phyloP scores from a whole-genome alignment of 2,329 filamentous ascomycete genomes.

The Ophiocordyceps camponoti-rufipedis region DNA sequence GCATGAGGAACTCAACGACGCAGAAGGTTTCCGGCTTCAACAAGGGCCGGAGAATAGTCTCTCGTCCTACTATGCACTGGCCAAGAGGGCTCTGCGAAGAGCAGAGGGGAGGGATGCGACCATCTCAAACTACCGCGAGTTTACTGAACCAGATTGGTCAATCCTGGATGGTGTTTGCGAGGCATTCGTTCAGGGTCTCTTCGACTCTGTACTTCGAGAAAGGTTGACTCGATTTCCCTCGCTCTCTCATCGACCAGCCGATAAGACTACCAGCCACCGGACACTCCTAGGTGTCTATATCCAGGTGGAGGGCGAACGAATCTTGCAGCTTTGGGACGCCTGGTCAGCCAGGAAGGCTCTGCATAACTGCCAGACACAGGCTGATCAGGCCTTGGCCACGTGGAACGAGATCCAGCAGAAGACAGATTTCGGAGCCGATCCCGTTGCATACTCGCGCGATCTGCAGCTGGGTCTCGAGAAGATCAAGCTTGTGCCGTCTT shows the following conservation, averaged over 20 bases:
- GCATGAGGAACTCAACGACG: slow-evolving; percentile 1
- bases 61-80: slow-evolving; percentile 25
- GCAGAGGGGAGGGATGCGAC: slow-evolving; percentile 31
- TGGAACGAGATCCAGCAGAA: slow-evolving; percentile 28
- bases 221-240: slow-evolving; percentile 28
- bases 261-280: slow-evolving; percentile 15
- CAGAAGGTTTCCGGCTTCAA: slow-evolving; percentile 15
- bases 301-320: slow-evolving; percentile 37
- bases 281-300: slow-evolving; percentile 34
- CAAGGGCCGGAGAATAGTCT: slow-evolving; percentile 24
- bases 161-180: slow-evolving; percentile 32
- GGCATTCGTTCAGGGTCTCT: slow-evolving; percentile 36
- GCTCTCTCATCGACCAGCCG: slow-evolving; percentile 16
- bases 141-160: slow-evolving; percentile 24
- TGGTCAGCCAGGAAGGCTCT: slow-evolving; percentile 7
- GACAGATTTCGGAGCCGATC: slow-evolving; percentile 23
- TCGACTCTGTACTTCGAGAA: slow-evolving; percentile 24
- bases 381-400: slow-evolving; percentile 16
- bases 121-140: slow-evolving; percentile 23
- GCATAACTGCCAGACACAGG: slow-evolving; percentile 8
- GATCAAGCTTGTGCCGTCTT: slow-evolving; percentile 30
- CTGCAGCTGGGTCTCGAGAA: slow-evolving; percentile 27
- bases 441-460: slow-evolving; percentile 31
- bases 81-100: slow-evolving; percentile 30
- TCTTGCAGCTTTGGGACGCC: slow-evolving; percentile 22